Base-by-base conservation (phyloP, 352 stramenopile species). In the Phytopythium helicoides region DNA sequence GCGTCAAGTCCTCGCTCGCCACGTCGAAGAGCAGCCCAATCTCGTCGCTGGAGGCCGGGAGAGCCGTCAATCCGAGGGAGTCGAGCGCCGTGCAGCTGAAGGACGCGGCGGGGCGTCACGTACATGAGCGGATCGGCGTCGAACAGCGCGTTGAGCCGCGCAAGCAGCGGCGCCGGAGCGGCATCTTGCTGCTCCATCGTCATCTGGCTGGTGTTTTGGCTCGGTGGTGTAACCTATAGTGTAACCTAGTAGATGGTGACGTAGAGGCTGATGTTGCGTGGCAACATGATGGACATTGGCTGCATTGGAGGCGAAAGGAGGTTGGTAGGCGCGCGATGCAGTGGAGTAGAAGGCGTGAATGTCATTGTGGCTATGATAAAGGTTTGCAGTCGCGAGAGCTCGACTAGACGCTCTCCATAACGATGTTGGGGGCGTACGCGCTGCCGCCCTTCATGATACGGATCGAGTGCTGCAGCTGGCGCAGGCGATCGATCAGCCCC, bases 341-440 rank as follows among this genome's bases (percentile, higher is more conserved):
- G 9, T 33, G 28, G 28, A 33, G 28, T 33, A 9, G 5, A 33
- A 33, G 28, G 28, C 9, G 28, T 33, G 28, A 33, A 33, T 33
- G 5, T 33, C 28, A 9, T 33, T 33, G 28, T 33, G 28, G 28
- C 28, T 33, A 33, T 33, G 28, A 9, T 33, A 33, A 33, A 33
- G 28, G 28, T n/a, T n/a, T n/a, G 28, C 28, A 33, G 28, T 10
- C 15, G 1, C 39, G 19, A 19, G 21, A 47, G 3, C 22, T 7
- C 15, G 16, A 16, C 54, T 74, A 92, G 19, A 92, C 76, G 50
- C 76, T 89, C 59, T 92, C 81, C 81, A 92, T 89, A 61, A 89
- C 63, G 50, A 88, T 75, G 52, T 66, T 66, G 6, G 75, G 65
- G 6, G 70, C 62, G 48, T 85, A 82, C 1, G 78, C 73, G 34